These are phyloP conservation scores for Plasmodium cynomolgi DNA, from an alignment of 169 alveolate species.

Conservation along the genomic window DNA sequence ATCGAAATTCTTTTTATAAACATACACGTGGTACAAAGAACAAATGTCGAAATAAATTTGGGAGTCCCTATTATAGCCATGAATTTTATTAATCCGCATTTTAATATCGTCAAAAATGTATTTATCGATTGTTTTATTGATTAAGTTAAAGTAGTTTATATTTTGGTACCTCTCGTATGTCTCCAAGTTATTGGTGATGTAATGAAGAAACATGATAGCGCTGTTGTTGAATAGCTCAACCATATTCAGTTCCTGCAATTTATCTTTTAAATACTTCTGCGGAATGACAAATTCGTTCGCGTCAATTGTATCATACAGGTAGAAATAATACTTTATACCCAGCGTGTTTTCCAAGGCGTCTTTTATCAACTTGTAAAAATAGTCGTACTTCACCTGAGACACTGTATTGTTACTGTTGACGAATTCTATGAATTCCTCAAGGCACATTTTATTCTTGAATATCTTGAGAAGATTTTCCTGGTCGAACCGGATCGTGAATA, in stretches of 20 bases:
- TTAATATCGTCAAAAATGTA: slow-evolving; percentile 48
- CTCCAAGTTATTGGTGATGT: slow-evolving; percentile 56
- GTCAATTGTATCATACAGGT: slow-evolving; percentile 84
- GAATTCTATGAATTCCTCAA: slow-evolving; percentile 54
- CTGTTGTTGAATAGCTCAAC: slow-evolving; percentile 64
- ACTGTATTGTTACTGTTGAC: slow-evolving; percentile 9
- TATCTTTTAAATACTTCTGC: slow-evolving; percentile 72
- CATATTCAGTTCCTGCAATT: slow-evolving; percentile 41
- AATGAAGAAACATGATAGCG: slow-evolving; percentile 58
- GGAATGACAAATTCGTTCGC: slow-evolving; percentile 86
- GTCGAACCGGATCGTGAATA: slow-evolving; percentile 63
- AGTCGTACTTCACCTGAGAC: slow-evolving; percentile 28
- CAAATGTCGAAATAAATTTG: slow-evolving; percentile 57
- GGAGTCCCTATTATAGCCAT: slow-evolving; percentile 33
- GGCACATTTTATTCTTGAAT: slow-evolving; percentile 39
- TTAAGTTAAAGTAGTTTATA: slow-evolving; percentile 43
- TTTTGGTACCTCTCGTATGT: slow-evolving; percentile 47
- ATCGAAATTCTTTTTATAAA: slow-evolving; percentile 57
- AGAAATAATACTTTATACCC: slow-evolving; percentile 84
- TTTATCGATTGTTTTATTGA: slow-evolving; percentile 51
- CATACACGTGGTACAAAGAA: slow-evolving; percentile 67
- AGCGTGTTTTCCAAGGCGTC: slow-evolving; percentile 72
- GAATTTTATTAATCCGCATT: slow-evolving; percentile 59
- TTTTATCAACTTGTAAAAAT: slow-evolving; percentile 36
- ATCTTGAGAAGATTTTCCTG: slow-evolving; percentile 53